Conservation (phyloP, 2,329 filamentous ascomycete genomes). For the Dothideomycetidae sp. region DNA sequence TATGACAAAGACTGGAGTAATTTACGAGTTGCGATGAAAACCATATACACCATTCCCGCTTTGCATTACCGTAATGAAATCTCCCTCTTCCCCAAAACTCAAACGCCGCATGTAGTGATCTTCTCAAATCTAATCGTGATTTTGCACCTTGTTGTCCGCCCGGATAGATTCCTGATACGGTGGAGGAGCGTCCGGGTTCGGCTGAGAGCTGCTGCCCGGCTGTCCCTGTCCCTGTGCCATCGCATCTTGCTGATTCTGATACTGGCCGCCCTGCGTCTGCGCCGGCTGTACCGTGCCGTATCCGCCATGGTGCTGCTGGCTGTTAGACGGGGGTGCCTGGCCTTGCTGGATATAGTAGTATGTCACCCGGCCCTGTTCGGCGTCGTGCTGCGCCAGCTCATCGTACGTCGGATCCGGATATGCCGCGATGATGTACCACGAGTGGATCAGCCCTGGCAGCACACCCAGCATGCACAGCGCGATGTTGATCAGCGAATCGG, state of each 20-base stretch:
- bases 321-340: constrained; percentile 6
- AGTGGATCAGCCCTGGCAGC: constrained; percentile 78
- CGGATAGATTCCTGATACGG: constrained; percentile 82
- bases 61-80: too few species aligned
- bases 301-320: constrained; percentile 15
- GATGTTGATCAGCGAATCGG: constrained; percentile 89
- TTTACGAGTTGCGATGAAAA: too few species aligned
- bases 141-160: constrained; percentile 75
- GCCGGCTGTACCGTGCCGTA: constrained; percentile 29
- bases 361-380: constrained; percentile 44
- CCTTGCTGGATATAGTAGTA: constrained; percentile 53
- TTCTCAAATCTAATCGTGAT: constrained; percentile 33
- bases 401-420: constrained; percentile 61
- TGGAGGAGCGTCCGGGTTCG: constrained; percentile 48
- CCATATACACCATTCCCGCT: too few species aligned
- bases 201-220: constrained; percentile 27
- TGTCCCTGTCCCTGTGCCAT: constrained; percentile 16
- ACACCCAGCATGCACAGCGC: constrained; percentile 52
- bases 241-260: constrained; percentile 19
- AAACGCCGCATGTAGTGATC: not conserved
- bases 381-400: constrained; percentile 48
- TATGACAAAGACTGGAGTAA: too few species aligned
- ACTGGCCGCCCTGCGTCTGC: constrained; percentile 25
- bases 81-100: not conserved
- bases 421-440: constrained; percentile 95